Evolutionary conservation across 2,329 filamentous ascomycete species (phyloP), one percentile per base, ranked within the genome.

Genomic region (Anisogramma anomala): DNA sequence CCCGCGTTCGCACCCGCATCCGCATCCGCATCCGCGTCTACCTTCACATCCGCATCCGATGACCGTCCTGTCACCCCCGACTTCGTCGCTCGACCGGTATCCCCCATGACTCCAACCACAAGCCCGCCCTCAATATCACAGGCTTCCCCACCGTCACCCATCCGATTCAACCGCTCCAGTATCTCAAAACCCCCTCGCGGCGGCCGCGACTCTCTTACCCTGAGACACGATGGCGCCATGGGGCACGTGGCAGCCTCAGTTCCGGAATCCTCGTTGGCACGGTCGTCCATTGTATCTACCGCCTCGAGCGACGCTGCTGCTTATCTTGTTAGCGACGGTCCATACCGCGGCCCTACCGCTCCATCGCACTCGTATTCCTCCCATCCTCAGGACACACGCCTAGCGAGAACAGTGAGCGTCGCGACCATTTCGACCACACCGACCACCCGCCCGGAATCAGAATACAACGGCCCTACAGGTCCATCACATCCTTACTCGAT

Each of bases 401-500:
- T 82, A 27, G 73, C 77, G n/a, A 85, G 84, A 15, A 74, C 78
- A 11, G 79, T 82, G 6, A 87, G 84, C 10, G 64, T 73, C 33
- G 72, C 71, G 18, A 68, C 72, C 11, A 61, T 70, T 71, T 55
- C 70, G 63, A 55, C 56, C 6, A 48, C 52, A 2, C 54, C 60
- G 13, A 47, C 51, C 4, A 48, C 52, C 28, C 37, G 45, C 5
- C 55, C 56, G 0, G 58, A 60, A 18, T 55, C 51, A 49, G 71
- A 78, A 3, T 76, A 80, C 50, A 67, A 67, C 9, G 73, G 77
- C 14, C 66, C 74, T 10, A 73, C 68, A 36, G 77, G 77, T 3
- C 87, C 87, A 7, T 76, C 84, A 45, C 87, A 94, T 55, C 87
- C 87, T 0, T 95, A 95, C 56, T 75, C 72, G 30, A 75, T 94